These are phyloP conservation scores for Apiospora sp. DNA, from an alignment of 2,329 filamentous ascomycete species.

Conservation along the genomic window DNA sequence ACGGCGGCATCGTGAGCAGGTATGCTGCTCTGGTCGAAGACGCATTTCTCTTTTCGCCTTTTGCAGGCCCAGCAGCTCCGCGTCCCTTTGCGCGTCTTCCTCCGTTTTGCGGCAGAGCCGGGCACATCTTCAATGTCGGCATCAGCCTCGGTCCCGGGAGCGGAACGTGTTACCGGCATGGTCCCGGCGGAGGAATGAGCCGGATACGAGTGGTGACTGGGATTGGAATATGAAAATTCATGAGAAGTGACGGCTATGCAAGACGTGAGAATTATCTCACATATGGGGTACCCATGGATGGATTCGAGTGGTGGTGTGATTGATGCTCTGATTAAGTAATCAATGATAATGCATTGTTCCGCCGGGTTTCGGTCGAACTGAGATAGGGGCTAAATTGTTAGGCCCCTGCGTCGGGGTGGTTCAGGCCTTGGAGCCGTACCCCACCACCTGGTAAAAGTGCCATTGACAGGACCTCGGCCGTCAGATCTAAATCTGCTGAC, in stretches of 20 bases:
- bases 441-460: no score
- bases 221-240: not conserved
- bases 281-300: not conserved
- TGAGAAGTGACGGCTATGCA: not conserved
- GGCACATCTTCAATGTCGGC: not conserved
- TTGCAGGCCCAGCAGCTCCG: not conserved
- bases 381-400: not conserved
- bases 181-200: not conserved
- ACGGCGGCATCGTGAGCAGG: not conserved
- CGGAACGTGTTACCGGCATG: not conserved
- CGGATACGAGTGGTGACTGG: no score
- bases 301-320: not conserved
- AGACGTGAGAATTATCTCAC: not conserved
- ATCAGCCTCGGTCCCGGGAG: not conserved
- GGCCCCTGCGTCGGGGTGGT: no score
- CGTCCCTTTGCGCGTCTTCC: conserved; percentile 10
- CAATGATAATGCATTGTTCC: not conserved
- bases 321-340: not conserved
- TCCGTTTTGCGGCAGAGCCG: not conserved
- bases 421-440: no score
- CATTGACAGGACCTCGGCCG: no score
- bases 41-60: not conserved
- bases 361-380: conserved; percentile 1
- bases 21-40: not conserved
- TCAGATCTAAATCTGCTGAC: no score